Conservation (phyloP, 257 asterid species). For the Solanum ahanhuiri region DNA sequence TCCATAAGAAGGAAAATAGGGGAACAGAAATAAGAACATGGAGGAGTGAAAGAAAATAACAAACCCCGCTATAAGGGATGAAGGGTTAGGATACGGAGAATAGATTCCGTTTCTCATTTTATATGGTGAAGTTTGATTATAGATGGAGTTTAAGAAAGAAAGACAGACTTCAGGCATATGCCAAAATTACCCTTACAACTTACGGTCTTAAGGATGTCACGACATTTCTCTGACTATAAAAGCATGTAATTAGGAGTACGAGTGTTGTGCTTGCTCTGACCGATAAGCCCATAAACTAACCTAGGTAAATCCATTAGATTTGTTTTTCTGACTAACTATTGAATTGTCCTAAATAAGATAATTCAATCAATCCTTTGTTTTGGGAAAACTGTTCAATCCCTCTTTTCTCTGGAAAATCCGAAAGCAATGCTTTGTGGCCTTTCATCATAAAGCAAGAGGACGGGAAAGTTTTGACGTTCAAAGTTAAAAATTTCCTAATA, state of each 20-base stretch:
- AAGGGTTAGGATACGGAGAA: background rate
- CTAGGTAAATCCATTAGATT: background rate
- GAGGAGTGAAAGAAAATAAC: background rate
- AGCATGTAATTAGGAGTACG: background rate
- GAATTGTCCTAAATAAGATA: background rate
- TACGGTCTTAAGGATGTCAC: background rate
- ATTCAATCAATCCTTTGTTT: background rate
- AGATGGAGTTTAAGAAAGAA: background rate
- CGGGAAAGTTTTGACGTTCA: background rate
- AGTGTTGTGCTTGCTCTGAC: background rate
- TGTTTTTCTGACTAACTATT: no score
- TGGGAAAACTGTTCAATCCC: background rate
- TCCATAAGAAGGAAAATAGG: background rate
- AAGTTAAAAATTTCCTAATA: background rate
- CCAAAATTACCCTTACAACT: background rate
- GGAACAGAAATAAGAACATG: background rate
- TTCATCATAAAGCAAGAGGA: background rate
- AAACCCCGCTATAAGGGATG: background rate
- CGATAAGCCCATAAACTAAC: background rate
- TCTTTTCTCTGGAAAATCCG: background rate
- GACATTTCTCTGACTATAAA: background rate
- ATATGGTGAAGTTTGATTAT: background rate
- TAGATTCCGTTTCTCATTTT: background rate
- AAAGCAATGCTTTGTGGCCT: background rate
- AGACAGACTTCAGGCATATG: background rate